Evolutionary conservation across 2,329 filamentous ascomycete species (phyloP).

Genomic region (Cercospora sp.): DNA sequence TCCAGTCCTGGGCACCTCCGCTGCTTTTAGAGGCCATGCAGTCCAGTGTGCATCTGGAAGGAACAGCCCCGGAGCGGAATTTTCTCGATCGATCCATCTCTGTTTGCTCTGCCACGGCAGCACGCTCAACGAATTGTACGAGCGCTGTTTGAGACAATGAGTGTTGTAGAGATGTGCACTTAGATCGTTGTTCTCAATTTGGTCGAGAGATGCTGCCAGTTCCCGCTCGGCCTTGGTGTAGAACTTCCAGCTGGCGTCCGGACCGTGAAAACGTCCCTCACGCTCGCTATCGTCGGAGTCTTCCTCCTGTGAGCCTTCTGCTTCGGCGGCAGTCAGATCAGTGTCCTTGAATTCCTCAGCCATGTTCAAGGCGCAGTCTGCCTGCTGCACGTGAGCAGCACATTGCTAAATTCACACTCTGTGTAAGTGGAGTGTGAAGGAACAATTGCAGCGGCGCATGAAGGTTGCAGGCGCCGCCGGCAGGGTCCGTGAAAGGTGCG

Average conservation of each 20-base stretch:
- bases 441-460: neutral
- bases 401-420: neutral
- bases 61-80: constrained; percentile 40
- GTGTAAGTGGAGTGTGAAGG: neutral
- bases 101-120: constrained; percentile 44
- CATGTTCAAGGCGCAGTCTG: neutral
- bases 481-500: neutral
- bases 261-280: constrained; percentile 70
- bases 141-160: constrained; percentile 64
- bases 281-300: constrained; percentile 27
- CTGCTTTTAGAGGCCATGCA: constrained; percentile 74
- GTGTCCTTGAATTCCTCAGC: neutral
- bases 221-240: constrained; percentile 64
- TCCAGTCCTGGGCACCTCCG: constrained; percentile 60
- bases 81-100: constrained; percentile 40
- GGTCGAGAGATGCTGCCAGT: constrained; percentile 63
- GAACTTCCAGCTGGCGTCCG: constrained; percentile 64
- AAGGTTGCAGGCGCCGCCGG: neutral
- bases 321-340: neutral
- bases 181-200: constrained; percentile 65
- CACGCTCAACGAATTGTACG: neutral
- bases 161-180: constrained; percentile 77
- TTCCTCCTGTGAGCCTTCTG: neutral
- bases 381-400: neutral
- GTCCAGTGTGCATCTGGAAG: constrained; percentile 66